A percentile compares a stretch with the other conserved stretches of the same genome.
These are phyloP conservation scores for Cornus kousa DNA, from an alignment of 148 eudicot genomes.

Conservation along the genomic window DNA sequence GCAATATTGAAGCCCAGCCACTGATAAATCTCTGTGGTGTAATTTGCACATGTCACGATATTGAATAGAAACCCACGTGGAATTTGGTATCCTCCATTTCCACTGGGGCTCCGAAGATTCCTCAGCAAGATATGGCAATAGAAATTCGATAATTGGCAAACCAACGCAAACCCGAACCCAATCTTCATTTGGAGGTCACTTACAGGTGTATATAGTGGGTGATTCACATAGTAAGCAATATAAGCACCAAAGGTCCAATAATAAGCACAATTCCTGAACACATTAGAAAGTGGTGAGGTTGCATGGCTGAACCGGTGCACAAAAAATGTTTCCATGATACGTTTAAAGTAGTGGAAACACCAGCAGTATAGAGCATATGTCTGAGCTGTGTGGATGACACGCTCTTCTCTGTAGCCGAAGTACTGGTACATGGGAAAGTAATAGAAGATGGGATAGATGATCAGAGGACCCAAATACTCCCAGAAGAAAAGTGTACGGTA, in stretches of 20 bases:
- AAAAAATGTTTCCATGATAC: slow-evolving; percentile 93
- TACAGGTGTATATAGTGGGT: slow-evolving; percentile 90
- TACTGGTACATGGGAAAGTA: slow-evolving; percentile 63
- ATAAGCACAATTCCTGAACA: slow-evolving; percentile 85
- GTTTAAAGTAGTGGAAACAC: slow-evolving; percentile 95
- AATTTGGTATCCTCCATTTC: slow-evolving; percentile 82
- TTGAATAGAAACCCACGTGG: slow-evolving; percentile 95
- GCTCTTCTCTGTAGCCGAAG: slow-evolving; percentile 81
- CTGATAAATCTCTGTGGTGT: slow-evolving; percentile 96
- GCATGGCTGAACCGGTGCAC: slow-evolving; percentile 98
- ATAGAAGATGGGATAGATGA: slow-evolving; percentile 86
- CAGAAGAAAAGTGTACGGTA: slow-evolving; percentile 89
- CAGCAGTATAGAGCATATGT: slow-evolving; percentile 88
- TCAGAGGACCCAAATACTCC: slow-evolving; percentile 87
- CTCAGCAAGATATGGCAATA: slow-evolving; percentile 93
- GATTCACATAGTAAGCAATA: slow-evolving; percentile 88
- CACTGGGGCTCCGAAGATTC: slow-evolving; percentile 63
- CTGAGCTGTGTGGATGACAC: slow-evolving; percentile 76
- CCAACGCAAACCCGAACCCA: slow-evolving; percentile 76
- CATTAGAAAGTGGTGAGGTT: slow-evolving; percentile 90
- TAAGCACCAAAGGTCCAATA: slow-evolving; percentile 94
- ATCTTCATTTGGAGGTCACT: slow-evolving; percentile 87
- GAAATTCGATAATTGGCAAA: slow-evolving; percentile 81
- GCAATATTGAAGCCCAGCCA: slow-evolving; percentile 99
- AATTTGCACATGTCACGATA: slow-evolving; percentile 94